phyloP scores from a whole-genome alignment of 495 filamentous ascomycete species.

The Pyronema omphalodes region DNA sequence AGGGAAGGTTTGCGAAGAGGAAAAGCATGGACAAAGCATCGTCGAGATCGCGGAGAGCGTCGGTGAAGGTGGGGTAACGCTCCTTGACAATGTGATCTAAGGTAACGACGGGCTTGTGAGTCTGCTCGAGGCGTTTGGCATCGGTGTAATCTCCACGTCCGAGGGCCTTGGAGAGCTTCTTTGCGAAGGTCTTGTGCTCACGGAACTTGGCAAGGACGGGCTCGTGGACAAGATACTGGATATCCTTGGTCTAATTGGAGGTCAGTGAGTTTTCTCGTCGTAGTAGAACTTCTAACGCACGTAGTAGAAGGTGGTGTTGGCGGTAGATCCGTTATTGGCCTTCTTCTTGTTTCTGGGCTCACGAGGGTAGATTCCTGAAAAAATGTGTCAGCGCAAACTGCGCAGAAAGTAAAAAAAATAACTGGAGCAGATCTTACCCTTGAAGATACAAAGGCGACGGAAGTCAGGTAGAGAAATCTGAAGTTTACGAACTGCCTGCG shows the following conservation, averaged over 20 bases:
- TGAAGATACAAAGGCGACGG: constrained; percentile 95
- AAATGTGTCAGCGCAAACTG: not conserved
- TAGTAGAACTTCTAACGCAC: constrained; percentile 87
- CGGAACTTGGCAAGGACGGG: constrained; percentile 89
- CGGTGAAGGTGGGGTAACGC: constrained; percentile 91
- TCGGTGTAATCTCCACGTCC: constrained; percentile 80
- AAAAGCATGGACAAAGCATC: constrained; percentile 94
- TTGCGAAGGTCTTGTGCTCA: constrained; percentile 85
- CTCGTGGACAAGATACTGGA: constrained; percentile 93
- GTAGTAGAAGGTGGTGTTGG: constrained; percentile 95
- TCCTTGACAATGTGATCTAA: constrained; percentile 95
- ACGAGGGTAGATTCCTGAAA: constrained; percentile 73
- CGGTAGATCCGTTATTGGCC: constrained; percentile 73
- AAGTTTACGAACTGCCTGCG: constrained; percentile 89
- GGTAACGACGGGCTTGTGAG: constrained; percentile 62
- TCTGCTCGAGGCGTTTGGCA: constrained; percentile 45
- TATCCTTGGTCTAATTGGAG: constrained; percentile 53
- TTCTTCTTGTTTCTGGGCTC: constrained; percentile 95
- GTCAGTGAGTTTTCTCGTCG: constrained; percentile 79
- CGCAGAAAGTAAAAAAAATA: not conserved
- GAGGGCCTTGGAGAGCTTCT: constrained; percentile 84
- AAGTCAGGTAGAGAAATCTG: constrained; percentile 95
- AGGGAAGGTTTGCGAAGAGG: constrained; percentile 91
- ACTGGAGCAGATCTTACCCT: constrained; percentile 34
- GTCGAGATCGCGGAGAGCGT: constrained; percentile 85